phyloP scores from a whole-genome alignment of 306 rosid species.

The Vicia faba region DNA sequence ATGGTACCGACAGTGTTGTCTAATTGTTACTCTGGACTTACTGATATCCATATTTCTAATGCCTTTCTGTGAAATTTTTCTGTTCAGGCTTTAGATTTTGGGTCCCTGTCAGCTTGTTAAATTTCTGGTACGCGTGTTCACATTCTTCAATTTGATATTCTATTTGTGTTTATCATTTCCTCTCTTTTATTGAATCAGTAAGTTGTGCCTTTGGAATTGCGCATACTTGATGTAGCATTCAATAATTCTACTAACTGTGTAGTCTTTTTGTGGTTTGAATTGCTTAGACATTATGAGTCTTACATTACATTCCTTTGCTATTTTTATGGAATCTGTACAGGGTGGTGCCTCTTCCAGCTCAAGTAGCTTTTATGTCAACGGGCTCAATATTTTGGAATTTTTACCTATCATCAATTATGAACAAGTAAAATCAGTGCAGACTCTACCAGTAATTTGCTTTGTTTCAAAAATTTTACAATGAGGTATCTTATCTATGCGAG shows the following conservation, averaged over 20 bases:
- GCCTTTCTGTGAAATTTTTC: slow-evolving; percentile 22
- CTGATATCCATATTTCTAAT: slow-evolving; percentile 23
- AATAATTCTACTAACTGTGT: neutral
- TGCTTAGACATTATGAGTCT: neutral
- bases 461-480: slow-evolving; percentile 28
- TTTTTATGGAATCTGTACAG: slow-evolving; percentile 48
- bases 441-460: slow-evolving; percentile 17
- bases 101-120: slow-evolving; percentile 85
- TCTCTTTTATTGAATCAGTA: too few relatives aligned
- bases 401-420: slow-evolving; percentile 81
- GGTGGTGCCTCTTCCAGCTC: slow-evolving; percentile 93
- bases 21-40: slow-evolving; percentile 25
- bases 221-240: slow-evolving; percentile 11
- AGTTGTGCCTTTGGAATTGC: too few relatives aligned
- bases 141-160: slow-evolving; percentile 25
- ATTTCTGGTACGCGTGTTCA: slow-evolving; percentile 63
- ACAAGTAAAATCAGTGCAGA: slow-evolving; percentile 55
- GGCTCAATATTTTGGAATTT: slow-evolving; percentile 95
- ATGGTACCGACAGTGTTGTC: slow-evolving; percentile 49
- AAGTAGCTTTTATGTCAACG: slow-evolving; percentile 89
- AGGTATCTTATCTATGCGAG: slow-evolving; percentile 41
- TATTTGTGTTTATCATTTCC: neutral
- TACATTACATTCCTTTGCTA: slow-evolving; percentile 32
- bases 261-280: slow-evolving; percentile 16
- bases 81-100: slow-evolving; percentile 91